Percentiles rank a stretch among this genome's conserved stretches.
Evolutionary conservation across 2,329 filamentous ascomycete genomes (phyloP).

Genomic region (Colletotrichum tanaceti): DNA sequence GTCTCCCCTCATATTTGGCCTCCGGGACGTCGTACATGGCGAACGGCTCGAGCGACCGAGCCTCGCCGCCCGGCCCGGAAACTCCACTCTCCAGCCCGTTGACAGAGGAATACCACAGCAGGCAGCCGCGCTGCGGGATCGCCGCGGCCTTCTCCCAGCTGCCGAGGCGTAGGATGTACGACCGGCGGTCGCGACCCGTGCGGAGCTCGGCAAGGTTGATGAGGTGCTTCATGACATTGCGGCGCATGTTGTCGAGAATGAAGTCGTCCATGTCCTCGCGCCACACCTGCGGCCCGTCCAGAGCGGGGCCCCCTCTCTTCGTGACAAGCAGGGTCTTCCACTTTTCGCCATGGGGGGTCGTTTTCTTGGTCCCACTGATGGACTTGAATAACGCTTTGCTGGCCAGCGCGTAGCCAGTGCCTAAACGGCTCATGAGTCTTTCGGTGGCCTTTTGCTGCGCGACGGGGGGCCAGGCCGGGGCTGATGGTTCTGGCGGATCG

Average conservation of each 20-base stretch:
- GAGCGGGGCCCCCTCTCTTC: conserved; percentile 10
- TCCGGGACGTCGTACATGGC: conserved; percentile 52
- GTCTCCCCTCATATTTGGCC: conserved; percentile 49
- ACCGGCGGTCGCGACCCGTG: conserved; percentile 45
- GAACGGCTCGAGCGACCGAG: conserved; percentile 17
- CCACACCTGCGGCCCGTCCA: conserved; percentile 51
- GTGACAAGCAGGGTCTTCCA: conserved; percentile 30
- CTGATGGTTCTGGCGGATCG: neutral
- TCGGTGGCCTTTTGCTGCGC: conserved; percentile 6
- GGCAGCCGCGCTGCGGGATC: conserved; percentile 55
- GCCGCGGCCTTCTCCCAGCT: conserved; percentile 58
- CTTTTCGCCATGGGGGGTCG: conserved; percentile 31
- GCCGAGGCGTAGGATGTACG: conserved; percentile 57
- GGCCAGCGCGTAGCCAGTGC: neutral
- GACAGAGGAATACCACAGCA: conserved; percentile 54
- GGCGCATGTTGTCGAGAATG: conserved; percentile 63
- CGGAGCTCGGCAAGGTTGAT: conserved; percentile 50
- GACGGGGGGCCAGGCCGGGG: neutral
- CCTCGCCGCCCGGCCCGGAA: neutral
- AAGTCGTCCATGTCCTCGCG: conserved; percentile 67
- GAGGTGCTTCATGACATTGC: conserved; percentile 59
- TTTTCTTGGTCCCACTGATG: conserved; percentile 31
- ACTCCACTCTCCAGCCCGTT: conserved; percentile 10
- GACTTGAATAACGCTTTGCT: neutral
- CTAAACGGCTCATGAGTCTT: neutral